Percentiles rank a stretch among this genome's conserved stretches.
Conservation (phyloP, 352 stramenopile genomes). For the Globisporangium heterothallicum region DNA sequence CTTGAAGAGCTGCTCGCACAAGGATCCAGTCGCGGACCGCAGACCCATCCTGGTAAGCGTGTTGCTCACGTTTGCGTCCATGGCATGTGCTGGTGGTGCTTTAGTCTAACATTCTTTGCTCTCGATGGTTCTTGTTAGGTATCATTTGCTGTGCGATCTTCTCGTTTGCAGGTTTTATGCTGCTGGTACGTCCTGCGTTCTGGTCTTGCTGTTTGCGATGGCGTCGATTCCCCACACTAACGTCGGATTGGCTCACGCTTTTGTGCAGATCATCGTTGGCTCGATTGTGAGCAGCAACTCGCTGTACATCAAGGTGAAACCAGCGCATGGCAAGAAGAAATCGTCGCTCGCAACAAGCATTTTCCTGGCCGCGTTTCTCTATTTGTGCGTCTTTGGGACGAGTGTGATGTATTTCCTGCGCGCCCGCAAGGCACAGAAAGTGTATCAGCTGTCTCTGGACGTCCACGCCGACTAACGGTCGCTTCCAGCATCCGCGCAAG, state of each 20-base stretch:
- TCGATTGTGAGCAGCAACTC: conserved; percentile 84
- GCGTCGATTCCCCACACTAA: too few species aligned
- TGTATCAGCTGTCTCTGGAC: conserved; percentile 85
- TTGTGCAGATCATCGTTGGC: conserved; percentile 65
- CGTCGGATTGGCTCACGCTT: not conserved
- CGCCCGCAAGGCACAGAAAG: conserved; percentile 72
- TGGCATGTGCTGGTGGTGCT: not conserved
- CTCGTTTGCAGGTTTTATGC: conserved; percentile 63
- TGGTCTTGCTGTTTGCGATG: not conserved
- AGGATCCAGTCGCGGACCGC: conserved; percentile 61
- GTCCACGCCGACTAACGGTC: conserved; percentile 64
- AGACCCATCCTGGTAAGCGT: conserved; percentile 56
- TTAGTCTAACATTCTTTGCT: not conserved
- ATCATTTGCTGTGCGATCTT: conserved; percentile 79
- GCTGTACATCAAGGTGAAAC: conserved; percentile 81
- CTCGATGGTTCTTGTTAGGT: conserved; percentile 17
- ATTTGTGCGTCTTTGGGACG: conserved; percentile 78
- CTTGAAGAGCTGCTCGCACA: conserved; percentile 75
- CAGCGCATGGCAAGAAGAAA: conserved; percentile 75
- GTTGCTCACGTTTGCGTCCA: not conserved
- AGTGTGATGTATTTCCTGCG: conserved; percentile 85
- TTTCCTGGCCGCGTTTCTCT: conserved; percentile 82
- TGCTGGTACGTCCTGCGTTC: conserved; percentile 36
- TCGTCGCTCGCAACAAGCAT: conserved; percentile 81
- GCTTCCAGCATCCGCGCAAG: conserved; percentile 5